Base-by-base conservation (phyloP, 371 early-diverging fungal species). In the Apophysomyces ossiformis region DNA sequence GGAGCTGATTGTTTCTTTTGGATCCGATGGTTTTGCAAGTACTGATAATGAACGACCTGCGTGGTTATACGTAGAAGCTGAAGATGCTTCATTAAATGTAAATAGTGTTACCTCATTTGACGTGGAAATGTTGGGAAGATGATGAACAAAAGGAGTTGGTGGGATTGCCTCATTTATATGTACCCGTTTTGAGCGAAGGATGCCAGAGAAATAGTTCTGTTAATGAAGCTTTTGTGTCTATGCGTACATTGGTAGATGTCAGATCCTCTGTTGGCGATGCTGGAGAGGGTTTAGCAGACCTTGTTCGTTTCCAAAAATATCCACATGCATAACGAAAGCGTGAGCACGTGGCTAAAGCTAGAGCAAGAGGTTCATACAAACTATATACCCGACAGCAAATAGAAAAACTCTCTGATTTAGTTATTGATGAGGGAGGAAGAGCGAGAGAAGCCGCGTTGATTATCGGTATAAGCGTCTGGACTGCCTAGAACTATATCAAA, bases 351-450 rank as follows among this genome's bases (percentile, higher is more conserved):
- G 16, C 57, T 26, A 61, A 41, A 61, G 38, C 26, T 61, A 67
- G 47, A 13, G 36, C 18, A 7, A 67, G 46, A 67, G 67, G 61
- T 13, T 57, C 46, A 18, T 68, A 63, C 43, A 63, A 58, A 60
- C 37, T 44, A 63, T 63, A 63, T 50, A 57, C 64, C 13, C 56
- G 57, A 63, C 54, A 67, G 21, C 61, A 67, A 44, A 63, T 67
- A 36, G 63, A 67, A 57, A 67, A 61, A 45, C 62, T 67, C 62
- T 26, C 3, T 62, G 63, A 57, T 67, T 56, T 67, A 39, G 63
- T 62, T 45, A 62, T 62, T 56, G 63, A 67, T 37, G 68, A 60
- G 62, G 45, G 41, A 63, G 57, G 39, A 63, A 41, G 3, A 11
- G 41, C 41, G 4, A 41, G 5, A 13, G 41, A 41, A 41, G 5